A percentile compares a stretch with the other conserved stretches of the same genome.
Evolutionary conservation across 495 filamentous ascomycete genomes (phyloP).

Genomic region (Trichocladium uniseriatum): DNA sequence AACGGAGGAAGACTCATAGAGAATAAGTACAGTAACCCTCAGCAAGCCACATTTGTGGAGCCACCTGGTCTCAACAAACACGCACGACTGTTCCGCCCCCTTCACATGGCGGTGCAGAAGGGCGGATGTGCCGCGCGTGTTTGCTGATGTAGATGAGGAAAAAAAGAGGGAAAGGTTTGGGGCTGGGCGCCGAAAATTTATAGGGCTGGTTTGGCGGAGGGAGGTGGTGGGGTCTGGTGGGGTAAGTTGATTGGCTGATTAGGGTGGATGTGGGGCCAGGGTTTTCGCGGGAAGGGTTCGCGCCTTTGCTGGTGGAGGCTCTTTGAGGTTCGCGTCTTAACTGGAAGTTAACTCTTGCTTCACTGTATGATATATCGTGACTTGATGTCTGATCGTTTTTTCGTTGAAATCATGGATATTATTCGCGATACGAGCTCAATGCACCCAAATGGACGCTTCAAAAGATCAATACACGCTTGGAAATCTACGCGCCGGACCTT

Average conservation of each 20-base stretch:
- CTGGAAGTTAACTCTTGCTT: no score
- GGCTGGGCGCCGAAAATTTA: neutral
- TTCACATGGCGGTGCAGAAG: conserved; percentile 30
- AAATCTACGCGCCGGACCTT: no score
- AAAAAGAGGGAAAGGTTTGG: conserved; percentile 4
- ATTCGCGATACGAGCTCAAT: no score
- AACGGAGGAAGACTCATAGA: conserved; percentile 32
- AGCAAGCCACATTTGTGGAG: conserved; percentile 31
- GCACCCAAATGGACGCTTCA: no score
- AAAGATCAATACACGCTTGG: no score
- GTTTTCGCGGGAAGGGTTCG: no score
- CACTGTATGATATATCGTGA: no score
- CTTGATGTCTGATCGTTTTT: no score
- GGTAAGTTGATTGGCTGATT: neutral
- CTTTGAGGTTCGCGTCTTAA: no score
- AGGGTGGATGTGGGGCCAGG: no score
- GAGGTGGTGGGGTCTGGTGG: neutral
- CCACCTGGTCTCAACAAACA: conserved; percentile 5
- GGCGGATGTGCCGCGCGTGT: neutral
- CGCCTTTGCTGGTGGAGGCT: no score
- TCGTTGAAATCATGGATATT: no score
- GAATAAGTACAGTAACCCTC: conserved; percentile 25
- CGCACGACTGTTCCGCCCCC: neutral
- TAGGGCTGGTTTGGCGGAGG: neutral
- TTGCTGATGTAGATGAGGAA: conserved; percentile 2